Evolutionary conservation across 768 basidiomycete species (phyloP), one percentile per base, ranked within the genome.

Genomic region (Suillus paluster): DNA sequence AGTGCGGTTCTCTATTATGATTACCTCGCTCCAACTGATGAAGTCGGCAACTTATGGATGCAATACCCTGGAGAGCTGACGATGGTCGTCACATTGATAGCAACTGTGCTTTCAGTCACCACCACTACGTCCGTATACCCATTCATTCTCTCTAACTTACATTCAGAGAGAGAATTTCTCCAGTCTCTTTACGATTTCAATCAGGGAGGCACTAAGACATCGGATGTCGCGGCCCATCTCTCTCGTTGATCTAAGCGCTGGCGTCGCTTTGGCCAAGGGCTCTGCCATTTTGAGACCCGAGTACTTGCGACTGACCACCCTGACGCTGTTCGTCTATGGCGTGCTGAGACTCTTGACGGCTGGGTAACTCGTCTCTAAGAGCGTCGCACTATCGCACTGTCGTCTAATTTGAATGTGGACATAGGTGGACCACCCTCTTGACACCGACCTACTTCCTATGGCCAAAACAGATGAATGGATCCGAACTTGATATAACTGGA

Each of bases 361-460:
- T 5, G 57, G 63, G 60, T 62, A 30, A 2, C 33, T 36, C 15
- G n/a, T 21, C 7, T 46, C 41, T 21, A 10, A 17, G 15, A 11
- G 21, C 34, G 15, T 58, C 17, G 14, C 39, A 30, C 30, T 30
- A 3, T 30, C 6, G 3, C 17, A 15, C 21, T 6, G 11, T 50
- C 17, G 1, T 30, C 54, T 52, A 11, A 23, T 38, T 23, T 14
- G 11, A 19, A 44, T 61, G 21, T 17, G 3, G 5, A 52, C 15
- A 25, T n/a, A 64, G 64, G 21, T 66, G 65, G 63, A 36, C 65
- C 36, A 66, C 65, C 11, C 57, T 66, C 9, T 19, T 66, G n/a
- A 50, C 58, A 2, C 65, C 65, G 25, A 54, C 36, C 5, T 10
- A 50, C n/a, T 48, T 66, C 25, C 19, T 15, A 23, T 23, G 19